Percentiles rank a stretch among this genome's conserved stretches.
phyloP scores from a whole-genome alignment of 768 basidiomycete species.

The Mycena rosella region DNA sequence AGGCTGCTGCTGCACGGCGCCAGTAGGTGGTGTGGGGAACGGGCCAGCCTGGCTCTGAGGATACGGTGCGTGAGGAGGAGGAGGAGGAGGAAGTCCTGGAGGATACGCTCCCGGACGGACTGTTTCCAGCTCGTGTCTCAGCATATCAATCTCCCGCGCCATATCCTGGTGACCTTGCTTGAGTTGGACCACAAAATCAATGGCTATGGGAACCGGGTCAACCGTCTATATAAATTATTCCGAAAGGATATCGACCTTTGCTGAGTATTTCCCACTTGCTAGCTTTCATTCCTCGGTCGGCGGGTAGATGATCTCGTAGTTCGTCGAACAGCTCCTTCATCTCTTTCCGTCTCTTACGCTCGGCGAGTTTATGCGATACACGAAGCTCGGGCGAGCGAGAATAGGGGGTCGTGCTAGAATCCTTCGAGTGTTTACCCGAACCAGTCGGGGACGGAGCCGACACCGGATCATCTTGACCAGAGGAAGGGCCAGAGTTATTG shows the following conservation, averaged over 20 bases:
- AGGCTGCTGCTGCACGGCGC: constrained; percentile 45
- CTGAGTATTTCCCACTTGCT: constrained; percentile 99
- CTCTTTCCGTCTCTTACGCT: constrained; percentile 96
- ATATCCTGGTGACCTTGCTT: constrained; percentile 85
- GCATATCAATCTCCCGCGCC: constrained; percentile 81
- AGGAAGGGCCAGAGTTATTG: constrained; percentile 54
- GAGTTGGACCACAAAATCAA: constrained; percentile 86
- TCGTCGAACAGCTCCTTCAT: constrained; percentile 99
- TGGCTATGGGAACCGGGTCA: constrained; percentile 62
- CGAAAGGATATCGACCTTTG: constrained; percentile 75
- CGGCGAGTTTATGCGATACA: constrained; percentile 96
- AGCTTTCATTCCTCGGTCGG: constrained; percentile 94
- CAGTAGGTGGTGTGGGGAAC: constrained; percentile 60
- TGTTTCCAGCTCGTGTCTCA: constrained; percentile 81
- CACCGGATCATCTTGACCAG: constrained; percentile 60
- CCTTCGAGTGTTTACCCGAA: constrained; percentile 58
- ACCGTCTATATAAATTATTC: constrained; percentile 16
- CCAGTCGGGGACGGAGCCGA: constrained; percentile 51
- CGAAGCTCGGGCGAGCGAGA: constrained; percentile 95
- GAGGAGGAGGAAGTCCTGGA: constrained; percentile 57
- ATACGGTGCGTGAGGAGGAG: constrained; percentile 59
- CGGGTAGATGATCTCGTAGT: constrained; percentile 91
- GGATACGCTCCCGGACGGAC: constrained; percentile 69
- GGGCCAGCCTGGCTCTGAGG: constrained; percentile 53
- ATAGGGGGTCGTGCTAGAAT: constrained; percentile 80